These are phyloP conservation scores for Aspergillus baeticus DNA, from an alignment of 495 filamentous ascomycete species.

Conservation along the genomic window DNA sequence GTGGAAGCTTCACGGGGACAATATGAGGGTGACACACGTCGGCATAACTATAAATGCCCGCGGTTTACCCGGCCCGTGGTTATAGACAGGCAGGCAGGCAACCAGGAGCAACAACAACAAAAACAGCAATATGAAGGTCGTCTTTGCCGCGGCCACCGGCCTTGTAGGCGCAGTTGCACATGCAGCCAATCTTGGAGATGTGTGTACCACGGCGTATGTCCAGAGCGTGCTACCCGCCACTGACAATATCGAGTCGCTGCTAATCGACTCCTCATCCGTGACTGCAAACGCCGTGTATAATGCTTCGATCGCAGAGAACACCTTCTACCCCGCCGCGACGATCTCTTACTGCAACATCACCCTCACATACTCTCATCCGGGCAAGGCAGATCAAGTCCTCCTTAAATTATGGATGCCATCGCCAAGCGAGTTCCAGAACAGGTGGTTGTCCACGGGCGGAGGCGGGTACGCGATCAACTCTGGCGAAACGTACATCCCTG, in stretches of 20 bases:
- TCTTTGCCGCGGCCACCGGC: too few relatives aligned
- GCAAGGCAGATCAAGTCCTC: conserved; percentile 32
- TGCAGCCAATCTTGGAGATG: conserved; percentile 21
- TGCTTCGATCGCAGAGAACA: conserved; percentile 20
- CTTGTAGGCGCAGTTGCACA: neutral
- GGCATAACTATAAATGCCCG: too few relatives aligned
- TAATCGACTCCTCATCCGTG: conserved; percentile 31
- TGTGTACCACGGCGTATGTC: conserved; percentile 31
- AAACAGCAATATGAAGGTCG: too few relatives aligned
- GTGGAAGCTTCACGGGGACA: too few relatives aligned
- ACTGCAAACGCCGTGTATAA: conserved; percentile 28
- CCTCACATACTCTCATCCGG: conserved; percentile 42
- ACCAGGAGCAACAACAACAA: too few relatives aligned
- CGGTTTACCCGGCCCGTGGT: too few relatives aligned
- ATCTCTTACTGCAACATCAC: conserved; percentile 48
- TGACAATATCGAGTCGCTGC: conserved; percentile 30
- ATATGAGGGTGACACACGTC: too few relatives aligned
- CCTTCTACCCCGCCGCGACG: conserved; percentile 20
- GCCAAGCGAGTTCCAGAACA: conserved; percentile 38
- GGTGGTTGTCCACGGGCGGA: conserved; percentile 45
- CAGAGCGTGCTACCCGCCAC: conserved; percentile 23
- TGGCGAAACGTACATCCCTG: conserved; percentile 31
- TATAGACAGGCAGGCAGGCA: too few relatives aligned
- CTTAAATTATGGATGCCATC: conserved; percentile 41
- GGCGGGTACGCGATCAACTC: conserved; percentile 47